Evolutionary conservation across 2,329 filamentous ascomycete species (phyloP).

Genomic region (Coniochaeta sp.): DNA sequence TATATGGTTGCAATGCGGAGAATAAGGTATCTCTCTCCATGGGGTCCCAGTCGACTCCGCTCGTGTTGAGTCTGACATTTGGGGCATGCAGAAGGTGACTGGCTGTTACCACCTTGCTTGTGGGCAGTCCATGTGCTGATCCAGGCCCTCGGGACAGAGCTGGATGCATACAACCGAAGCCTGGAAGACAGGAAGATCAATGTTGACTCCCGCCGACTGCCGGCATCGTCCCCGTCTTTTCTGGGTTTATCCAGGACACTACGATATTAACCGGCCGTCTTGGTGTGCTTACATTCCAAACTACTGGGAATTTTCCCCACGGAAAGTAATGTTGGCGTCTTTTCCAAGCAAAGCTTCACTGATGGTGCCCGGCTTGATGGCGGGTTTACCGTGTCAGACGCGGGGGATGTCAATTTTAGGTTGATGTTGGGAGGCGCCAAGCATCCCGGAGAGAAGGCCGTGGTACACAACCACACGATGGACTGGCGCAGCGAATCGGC

Average conservation of each 20-base stretch:
- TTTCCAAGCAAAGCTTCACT: background rate
- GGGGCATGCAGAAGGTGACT: background rate
- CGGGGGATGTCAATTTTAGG: background rate
- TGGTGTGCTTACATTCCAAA: background rate
- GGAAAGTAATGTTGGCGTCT: background rate
- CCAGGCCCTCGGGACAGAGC: background rate
- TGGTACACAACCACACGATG: background rate
- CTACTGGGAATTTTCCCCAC: background rate
- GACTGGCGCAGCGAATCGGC: background rate
- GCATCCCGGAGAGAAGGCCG: background rate
- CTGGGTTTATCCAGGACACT: background rate
- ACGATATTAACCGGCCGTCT: background rate
- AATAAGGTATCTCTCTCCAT: background rate
- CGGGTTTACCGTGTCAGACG: background rate
- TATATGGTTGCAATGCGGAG: background rate
- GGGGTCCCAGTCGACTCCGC: background rate
- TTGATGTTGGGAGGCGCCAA: background rate
- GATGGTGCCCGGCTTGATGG: background rate
- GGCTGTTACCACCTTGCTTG: background rate
- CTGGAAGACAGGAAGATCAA: background rate
- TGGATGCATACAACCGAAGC: background rate
- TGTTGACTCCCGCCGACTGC: background rate
- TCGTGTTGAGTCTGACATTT: background rate
- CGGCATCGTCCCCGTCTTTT: background rate
- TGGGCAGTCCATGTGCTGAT: background rate